Conservation (phyloP, 805 yeast genomes). For the Saturnispora hagleri region DNA sequence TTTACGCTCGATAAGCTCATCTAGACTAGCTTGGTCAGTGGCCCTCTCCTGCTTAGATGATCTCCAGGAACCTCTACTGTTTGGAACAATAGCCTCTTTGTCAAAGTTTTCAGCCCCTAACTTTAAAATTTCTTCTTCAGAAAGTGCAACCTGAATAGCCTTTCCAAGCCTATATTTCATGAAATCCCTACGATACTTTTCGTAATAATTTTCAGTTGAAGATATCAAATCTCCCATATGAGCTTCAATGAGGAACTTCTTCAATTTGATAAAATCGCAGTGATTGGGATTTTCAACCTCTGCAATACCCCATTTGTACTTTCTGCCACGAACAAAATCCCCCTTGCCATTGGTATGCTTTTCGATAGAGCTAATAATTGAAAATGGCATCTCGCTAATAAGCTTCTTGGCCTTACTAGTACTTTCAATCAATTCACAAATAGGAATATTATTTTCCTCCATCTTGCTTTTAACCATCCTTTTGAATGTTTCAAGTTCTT, state of each 20-base stretch:
- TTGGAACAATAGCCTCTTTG: conserved; percentile 18
- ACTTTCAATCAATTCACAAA: conserved; percentile 41
- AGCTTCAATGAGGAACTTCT: conserved; percentile 55
- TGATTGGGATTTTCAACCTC: conserved; percentile 72
- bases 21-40: conserved; percentile 22
- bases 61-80: conserved; percentile 21
- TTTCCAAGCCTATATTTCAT: conserved; percentile 31
- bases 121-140: conserved; percentile 7
- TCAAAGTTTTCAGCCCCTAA: conserved; percentile 15
- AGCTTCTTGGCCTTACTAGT: conserved; percentile 29
- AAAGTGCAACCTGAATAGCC: conserved; percentile 18
- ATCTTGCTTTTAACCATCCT: conserved; percentile 41
- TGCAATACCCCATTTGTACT: conserved; percentile 78
- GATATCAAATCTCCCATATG: conserved; percentile 69
- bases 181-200: conserved; percentile 52
- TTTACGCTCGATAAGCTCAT: conserved; percentile 21
- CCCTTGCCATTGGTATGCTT: conserved; percentile 36
- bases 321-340: conserved; percentile 56
- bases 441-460: conserved; percentile 43
- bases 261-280: conserved; percentile 65
- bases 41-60: conserved; percentile 12
- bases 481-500: conserved; percentile 49
- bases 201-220: conserved; percentile 75
- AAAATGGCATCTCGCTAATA: conserved; percentile 50
- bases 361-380: conserved; percentile 60